phyloP scores from a whole-genome alignment of 73 alveolate species.

The Symbiodinium pilosum region DNA sequence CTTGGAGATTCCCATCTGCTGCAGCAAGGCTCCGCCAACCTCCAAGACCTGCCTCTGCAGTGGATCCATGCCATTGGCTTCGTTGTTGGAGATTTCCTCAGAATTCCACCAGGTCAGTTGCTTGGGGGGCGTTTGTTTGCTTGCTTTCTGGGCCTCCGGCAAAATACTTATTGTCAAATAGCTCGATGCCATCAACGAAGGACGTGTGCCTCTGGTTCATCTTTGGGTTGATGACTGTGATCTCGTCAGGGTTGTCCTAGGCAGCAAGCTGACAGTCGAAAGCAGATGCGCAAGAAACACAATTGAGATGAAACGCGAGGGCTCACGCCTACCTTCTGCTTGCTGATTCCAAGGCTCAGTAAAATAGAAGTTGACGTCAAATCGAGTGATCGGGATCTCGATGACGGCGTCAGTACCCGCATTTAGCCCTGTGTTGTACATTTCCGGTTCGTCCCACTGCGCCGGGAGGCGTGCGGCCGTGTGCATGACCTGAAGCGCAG shows the following conservation, averaged over 20 bases:
- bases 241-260: constrained; percentile 18
- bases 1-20: constrained; percentile 86
- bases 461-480: constrained; percentile 53
- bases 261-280: neutral
- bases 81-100: constrained; percentile 69
- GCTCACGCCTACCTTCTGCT: neutral
- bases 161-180: constrained; percentile 76
- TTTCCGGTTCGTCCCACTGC: constrained; percentile 87
- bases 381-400: constrained; percentile 58
- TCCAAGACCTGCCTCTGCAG: constrained; percentile 80
- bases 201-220: constrained; percentile 65
- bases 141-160: neutral
- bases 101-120: neutral
- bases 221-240: constrained; percentile 37
- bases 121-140: no score
- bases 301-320: no score
- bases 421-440: constrained; percentile 69
- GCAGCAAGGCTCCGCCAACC: constrained; percentile 81
- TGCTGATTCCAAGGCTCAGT: neutral
- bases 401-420: constrained; percentile 84
- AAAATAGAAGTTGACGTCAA: constrained; percentile 22
- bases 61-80: constrained; percentile 64
- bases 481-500: neutral
- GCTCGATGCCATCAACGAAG: constrained; percentile 81
- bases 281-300: no score